Conservation (phyloP, 2,329 filamentous ascomycete genomes). For the Alternaria alternata region DNA sequence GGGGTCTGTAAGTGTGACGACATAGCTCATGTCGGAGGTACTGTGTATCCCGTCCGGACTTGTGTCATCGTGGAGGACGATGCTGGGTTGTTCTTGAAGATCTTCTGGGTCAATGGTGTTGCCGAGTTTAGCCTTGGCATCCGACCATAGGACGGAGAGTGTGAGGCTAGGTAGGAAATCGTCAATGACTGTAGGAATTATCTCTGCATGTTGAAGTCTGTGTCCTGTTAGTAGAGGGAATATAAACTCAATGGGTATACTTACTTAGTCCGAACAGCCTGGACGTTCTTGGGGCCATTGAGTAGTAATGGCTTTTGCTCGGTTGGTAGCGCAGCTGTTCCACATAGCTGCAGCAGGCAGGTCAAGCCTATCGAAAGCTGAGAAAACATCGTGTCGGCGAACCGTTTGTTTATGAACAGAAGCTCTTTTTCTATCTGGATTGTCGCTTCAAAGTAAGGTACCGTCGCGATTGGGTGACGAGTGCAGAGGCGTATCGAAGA, state of each 20-base stretch:
- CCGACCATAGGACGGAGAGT: conserved; percentile 59
- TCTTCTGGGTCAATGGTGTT: conserved; percentile 61
- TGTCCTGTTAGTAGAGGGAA: neutral
- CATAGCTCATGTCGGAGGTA: conserved; percentile 52
- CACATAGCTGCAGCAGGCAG: conserved; percentile 29
- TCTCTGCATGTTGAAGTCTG: conserved; percentile 51
- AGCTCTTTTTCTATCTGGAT: neutral
- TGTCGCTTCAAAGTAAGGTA: neutral
- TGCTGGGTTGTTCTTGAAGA: conserved; percentile 53
- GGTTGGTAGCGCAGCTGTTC: conserved; percentile 31
- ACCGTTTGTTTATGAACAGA: neutral
- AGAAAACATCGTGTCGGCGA: conserved; percentile 25
- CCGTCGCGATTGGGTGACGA: neutral
- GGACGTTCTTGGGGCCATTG: conserved; percentile 26
- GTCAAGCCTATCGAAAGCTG: conserved; percentile 13
- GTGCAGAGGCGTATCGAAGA: neutral
- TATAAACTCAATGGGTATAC: neutral
- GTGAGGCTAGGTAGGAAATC: conserved; percentile 65
- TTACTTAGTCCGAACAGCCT: conserved; percentile 41
- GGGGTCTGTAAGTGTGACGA: conserved; percentile 64
- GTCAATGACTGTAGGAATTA: conserved; percentile 63
- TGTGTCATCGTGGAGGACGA: conserved; percentile 50
- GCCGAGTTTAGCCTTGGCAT: conserved; percentile 55
- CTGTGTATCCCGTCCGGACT: conserved; percentile 25
- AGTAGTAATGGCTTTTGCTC: conserved; percentile 39